Evolutionary conservation across 2,329 filamentous ascomycete genomes (phyloP), one percentile per base, ranked within the genome.

Genomic region (Cladosporium oxysporum): DNA sequence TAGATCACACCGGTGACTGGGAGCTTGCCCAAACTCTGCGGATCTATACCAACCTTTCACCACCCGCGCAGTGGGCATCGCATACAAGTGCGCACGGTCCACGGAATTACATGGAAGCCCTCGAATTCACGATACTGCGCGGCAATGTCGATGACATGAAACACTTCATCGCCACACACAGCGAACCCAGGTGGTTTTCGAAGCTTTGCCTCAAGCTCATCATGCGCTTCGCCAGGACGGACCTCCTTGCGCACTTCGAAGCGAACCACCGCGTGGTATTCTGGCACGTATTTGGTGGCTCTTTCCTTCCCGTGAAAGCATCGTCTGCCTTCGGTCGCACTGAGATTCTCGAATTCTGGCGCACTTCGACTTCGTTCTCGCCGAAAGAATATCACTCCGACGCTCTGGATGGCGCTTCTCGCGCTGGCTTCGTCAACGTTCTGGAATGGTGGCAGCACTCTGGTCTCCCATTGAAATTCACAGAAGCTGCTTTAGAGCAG

Each of bases 371-470:
- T 0, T 91, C 89, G 14, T 94, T 97, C 69, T 83, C 92, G 2
- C 91, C 91, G 67, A 93, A 94, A 75, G 91, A 96, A 74, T 97
- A 97, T 77, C 90, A 91, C 61, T 83, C 86, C 47, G 92, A 96
- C 76, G 91, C 93, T 12, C 84, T 98, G 29, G 93, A 98, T 74
- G 91, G 91, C 33, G 94, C 94, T 7, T 96, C 91, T 1, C 89
- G 90, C 63, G 90, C 92, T 66, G 93, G 94, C 5, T 95, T 93
- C 71, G 85, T 96, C 16, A 87, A 91, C 69, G 89, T 96, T 0
- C 84, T 98, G 1, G 91, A 97, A 73, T 96, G 92, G 91, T 98
- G 94, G 94, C 90, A 91, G 76, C 85, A 90, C 26, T 92, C 90
- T 0, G 91, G 90, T 0, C 83, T 97, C 1, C 87, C 89, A 2